Base-by-base conservation (phyloP, 129 eudicot species). In the Erigeron canadensis region DNA sequence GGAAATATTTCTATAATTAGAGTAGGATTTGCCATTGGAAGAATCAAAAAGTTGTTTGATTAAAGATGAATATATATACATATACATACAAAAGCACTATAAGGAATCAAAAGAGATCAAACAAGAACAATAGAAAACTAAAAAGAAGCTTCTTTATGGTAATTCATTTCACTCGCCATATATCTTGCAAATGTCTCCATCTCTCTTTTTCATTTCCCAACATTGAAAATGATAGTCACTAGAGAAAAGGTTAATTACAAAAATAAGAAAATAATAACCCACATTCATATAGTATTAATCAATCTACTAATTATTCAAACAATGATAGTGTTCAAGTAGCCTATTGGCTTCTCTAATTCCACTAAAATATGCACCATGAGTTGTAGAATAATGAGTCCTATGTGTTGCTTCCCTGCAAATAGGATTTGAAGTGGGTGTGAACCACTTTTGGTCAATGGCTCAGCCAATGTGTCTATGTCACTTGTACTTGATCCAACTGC, bases 401-500 rank as follows among this genome's bases (percentile, higher is more conserved):
- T 92, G 96, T 45, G 98, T 92, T 45, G 98, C 98, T 85, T 92
- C 98, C 98, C 98, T 66, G 98, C 98, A 78, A 92, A 92, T 5
- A 92, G 78, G 22, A 92, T 81, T 77, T 92, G 98, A 18, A 92
- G 91, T 57, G 82, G 79, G 10, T 79, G 75, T 9, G 83, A 75
- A 54, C 58, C 77, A 69, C 50, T 64, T 64, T 59, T 73, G 5
- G 87, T 89, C 86, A 90, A 85, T 79, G 89, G 96, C 83, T 82
- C 87, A 21, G 96, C 91, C 88, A 92, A 60, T 15, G 79, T 71
- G 80, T 92, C 96, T 51, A 92, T 77, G 77, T 92, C 98, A 47
- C 79, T 81, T 23, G 84, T 77, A 78, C 95, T 92, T 69, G 96
- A 89, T 51, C 98, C 98, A 65, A 92, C 91, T 5, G 91, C 89